A percentile compares a stretch with the other conserved stretches of the same genome.
Conservation (phyloP, 306 rosid species). For the Vicia sativa region DNA sequence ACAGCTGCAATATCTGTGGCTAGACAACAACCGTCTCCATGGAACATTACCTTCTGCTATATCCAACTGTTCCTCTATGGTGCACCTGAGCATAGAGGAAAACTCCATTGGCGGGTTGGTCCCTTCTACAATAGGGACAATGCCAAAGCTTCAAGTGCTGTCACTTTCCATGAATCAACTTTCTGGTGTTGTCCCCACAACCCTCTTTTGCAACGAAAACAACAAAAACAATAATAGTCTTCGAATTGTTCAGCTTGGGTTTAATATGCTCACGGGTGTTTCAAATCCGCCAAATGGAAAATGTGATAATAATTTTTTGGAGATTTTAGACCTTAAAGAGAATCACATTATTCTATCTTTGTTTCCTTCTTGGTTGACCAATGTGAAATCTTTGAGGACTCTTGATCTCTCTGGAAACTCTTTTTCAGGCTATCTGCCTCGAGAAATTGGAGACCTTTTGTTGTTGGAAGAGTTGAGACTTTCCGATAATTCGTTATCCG, state of each 20-base stretch:
- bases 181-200: slow-evolving; percentile 67
- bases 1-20: slow-evolving; percentile 50
- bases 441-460: slow-evolving; percentile 50
- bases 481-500: slow-evolving; percentile 57
- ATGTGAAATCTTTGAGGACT: slow-evolving; percentile 48
- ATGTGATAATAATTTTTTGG: slow-evolving; percentile 49
- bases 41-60: slow-evolving; percentile 80
- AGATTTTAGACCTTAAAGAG: slow-evolving; percentile 55
- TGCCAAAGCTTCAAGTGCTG: slow-evolving; percentile 68
- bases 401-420: slow-evolving; percentile 72
- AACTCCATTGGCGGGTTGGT: slow-evolving; percentile 65
- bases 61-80: slow-evolving; percentile 63
- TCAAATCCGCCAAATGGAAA: slow-evolving; percentile 50
- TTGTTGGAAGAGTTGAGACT: slow-evolving; percentile 54
- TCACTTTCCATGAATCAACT: slow-evolving; percentile 60
- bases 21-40: slow-evolving; percentile 58
- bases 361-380: slow-evolving; percentile 70
- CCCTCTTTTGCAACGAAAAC: slow-evolving; percentile 50
- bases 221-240: slow-evolving; percentile 19
- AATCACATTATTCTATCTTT: slow-evolving; percentile 50
- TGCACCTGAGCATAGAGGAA: slow-evolving; percentile 59
- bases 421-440: slow-evolving; percentile 59
- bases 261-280: slow-evolving; percentile 72
- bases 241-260: slow-evolving; percentile 53
- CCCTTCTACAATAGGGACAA: slow-evolving; percentile 62